Evolutionary conservation across 345 rosid species (phyloP).

Genomic region (Populus pruinosa): DNA sequence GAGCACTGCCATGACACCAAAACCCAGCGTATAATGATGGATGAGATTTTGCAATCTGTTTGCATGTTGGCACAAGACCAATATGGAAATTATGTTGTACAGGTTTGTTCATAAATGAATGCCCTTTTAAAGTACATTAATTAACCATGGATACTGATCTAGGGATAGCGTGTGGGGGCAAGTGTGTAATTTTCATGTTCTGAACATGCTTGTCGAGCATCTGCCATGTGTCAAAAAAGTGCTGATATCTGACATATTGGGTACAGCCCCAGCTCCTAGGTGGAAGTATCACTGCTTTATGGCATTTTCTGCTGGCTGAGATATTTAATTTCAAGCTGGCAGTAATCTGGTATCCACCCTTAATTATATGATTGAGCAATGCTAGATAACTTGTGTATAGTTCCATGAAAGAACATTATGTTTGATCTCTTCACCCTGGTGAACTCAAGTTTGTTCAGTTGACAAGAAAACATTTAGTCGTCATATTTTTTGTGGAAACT

Average conservation of each 20-base stretch:
- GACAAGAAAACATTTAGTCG: not conserved
- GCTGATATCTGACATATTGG: not conserved
- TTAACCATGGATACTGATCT: not conserved
- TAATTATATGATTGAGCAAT: not conserved
- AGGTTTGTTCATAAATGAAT: slow-evolving; percentile 51
- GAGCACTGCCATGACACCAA: slow-evolving; percentile 76
- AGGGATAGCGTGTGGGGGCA: not conserved
- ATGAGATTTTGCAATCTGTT: slow-evolving; percentile 71
- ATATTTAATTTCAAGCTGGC: not conserved
- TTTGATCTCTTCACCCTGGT: not conserved
- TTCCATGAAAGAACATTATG: not conserved
- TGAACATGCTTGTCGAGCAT: not conserved
- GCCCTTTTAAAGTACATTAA: not conserved
- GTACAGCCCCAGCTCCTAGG: not conserved
- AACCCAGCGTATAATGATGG: slow-evolving; percentile 89
- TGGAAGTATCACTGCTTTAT: not conserved
- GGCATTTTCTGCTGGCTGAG: not conserved
- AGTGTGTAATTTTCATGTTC: not conserved
- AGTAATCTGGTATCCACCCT: not conserved
- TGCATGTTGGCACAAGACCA: slow-evolving; percentile 95
- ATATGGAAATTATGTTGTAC: slow-evolving; percentile 95
- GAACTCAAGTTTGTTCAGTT: not conserved
- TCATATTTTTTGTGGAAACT: not conserved
- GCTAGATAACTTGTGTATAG: not conserved
- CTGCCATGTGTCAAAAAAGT: not conserved